phyloP scores from a whole-genome alignment of 371 early-diverging fungal species.

The Haplosporangium sp. region DNA sequence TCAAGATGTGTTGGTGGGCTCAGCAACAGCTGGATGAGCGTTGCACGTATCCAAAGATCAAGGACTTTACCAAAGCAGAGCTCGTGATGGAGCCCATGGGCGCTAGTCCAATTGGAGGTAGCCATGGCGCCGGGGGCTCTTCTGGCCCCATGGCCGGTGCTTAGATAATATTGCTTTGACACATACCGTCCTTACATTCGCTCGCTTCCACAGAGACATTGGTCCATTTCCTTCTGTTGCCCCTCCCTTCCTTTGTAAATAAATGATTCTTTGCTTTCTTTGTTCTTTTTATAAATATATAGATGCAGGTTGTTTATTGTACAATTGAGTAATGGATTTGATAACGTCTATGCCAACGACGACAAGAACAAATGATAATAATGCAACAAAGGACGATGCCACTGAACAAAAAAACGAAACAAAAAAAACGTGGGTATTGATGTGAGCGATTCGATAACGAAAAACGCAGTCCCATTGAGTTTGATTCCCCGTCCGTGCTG shows the following conservation, averaged over 20 bases:
- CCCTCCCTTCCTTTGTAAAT: conserved; percentile 16
- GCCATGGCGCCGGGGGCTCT: conserved; percentile 19
- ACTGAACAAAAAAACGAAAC: neutral
- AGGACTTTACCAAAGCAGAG: conserved; percentile 84
- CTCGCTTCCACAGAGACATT: too few species aligned
- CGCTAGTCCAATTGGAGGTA: conserved; percentile 22
- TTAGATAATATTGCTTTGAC: conserved; percentile 3
- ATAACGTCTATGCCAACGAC: neutral
- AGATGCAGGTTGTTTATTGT: conserved; percentile 26
- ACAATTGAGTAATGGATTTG: conserved; percentile 15
- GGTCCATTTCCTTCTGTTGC: neutral
- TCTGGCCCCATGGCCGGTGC: conserved; percentile 43
- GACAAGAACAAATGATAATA: conserved; percentile 1
- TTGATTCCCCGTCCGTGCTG: conserved; percentile 14
- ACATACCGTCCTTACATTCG: neutral
- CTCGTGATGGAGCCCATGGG: conserved; percentile 59
- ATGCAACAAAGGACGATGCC: neutral
- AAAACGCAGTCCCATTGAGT: conserved; percentile 1
- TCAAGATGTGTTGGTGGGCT: conserved; percentile 93
- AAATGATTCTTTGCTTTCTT: neutral
- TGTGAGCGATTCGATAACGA: neutral
- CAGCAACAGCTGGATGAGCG: conserved; percentile 90
- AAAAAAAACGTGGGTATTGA: neutral
- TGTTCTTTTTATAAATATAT: neutral
- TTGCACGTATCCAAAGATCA: conserved; percentile 84